Conservation (phyloP, 805 yeast genomes). For the Wickerhamiella galacta region DNA sequence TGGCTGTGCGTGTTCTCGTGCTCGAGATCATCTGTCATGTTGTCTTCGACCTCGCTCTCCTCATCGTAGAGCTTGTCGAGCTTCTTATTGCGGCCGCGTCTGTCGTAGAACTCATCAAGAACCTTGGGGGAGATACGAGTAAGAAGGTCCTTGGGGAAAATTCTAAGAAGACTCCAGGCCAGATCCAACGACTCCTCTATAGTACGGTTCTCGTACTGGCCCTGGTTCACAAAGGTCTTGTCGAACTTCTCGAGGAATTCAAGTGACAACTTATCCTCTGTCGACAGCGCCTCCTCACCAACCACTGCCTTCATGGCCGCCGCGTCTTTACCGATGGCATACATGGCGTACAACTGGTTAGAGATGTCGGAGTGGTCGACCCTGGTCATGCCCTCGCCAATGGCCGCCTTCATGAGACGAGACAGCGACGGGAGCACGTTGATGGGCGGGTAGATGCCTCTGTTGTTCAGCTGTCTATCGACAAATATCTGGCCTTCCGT, state of each 20-base stretch:
- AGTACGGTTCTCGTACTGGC: constrained; percentile 91
- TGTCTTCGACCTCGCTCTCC: constrained; percentile 23
- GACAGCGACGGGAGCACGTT: constrained; percentile 94
- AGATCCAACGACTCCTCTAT: constrained; percentile 90
- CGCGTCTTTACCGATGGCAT: constrained; percentile 99
- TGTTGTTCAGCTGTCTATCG: constrained; percentile 89
- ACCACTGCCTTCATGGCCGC: constrained; percentile 99
- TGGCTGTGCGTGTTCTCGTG: too few species aligned
- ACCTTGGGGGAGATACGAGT: constrained; percentile 98
- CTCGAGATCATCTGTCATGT: too few species aligned
- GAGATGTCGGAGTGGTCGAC: constrained; percentile 99
- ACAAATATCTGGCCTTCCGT: constrained; percentile 98
- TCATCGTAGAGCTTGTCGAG: constrained; percentile 33
- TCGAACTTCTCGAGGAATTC: constrained; percentile 97
- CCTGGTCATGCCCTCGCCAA: constrained; percentile 99
- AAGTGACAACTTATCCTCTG: constrained; percentile 91
- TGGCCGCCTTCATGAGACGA: constrained; percentile 97
- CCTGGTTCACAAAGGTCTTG: constrained; percentile 87
- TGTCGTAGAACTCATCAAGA: constrained; percentile 82
- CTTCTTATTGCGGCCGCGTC: constrained; percentile 24
- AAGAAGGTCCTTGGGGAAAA: constrained; percentile 96
- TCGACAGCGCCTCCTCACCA: constrained; percentile 97
- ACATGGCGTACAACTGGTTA: constrained; percentile 95
- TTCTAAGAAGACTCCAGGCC: constrained; percentile 96
- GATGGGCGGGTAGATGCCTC: constrained; percentile 98